Conservation (phyloP, 345 rosid genomes). For the Eucalyptus cladocalyx region DNA sequence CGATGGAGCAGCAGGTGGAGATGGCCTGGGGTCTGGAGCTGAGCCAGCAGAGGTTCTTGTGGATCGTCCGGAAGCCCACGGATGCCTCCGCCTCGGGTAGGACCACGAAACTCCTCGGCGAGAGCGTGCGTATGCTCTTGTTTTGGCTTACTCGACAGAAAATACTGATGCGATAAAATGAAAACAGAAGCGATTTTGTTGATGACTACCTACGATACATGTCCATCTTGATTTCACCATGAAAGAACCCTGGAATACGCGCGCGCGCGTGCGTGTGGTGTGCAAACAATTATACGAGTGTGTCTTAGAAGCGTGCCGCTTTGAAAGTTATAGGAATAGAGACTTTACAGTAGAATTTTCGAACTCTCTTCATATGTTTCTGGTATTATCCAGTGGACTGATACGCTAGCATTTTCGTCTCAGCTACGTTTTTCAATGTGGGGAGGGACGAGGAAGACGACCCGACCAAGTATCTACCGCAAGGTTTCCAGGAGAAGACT, state of each 20-base stretch:
- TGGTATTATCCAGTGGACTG: not conserved
- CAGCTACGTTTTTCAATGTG: not conserved
- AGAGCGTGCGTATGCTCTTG: too few relatives aligned
- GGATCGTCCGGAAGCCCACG: slow-evolving; percentile 22
- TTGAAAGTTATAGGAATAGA: not conserved
- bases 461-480: slow-evolving; percentile 8
- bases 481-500: slow-evolving; percentile 18
- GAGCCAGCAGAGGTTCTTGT: slow-evolving; percentile 28
- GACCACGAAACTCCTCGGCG: not conserved
- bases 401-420: not conserved
- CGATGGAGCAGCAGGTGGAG: slow-evolving; percentile 16
- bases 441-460: slow-evolving; percentile 11
- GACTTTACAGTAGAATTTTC: not conserved
- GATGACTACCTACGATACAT: not conserved
- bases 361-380: not conserved
- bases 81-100: not conserved
- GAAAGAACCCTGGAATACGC: not conserved
- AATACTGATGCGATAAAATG: not conserved
- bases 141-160: not conserved
- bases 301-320: not conserved
- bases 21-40: slow-evolving; percentile 29
- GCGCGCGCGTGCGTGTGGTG: not conserved
- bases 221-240: not conserved
- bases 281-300: not conserved
- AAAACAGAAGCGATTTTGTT: not conserved